Base-by-base conservation (phyloP, 768 basidiomycete genomes). In the Mycena polygramma region DNA sequence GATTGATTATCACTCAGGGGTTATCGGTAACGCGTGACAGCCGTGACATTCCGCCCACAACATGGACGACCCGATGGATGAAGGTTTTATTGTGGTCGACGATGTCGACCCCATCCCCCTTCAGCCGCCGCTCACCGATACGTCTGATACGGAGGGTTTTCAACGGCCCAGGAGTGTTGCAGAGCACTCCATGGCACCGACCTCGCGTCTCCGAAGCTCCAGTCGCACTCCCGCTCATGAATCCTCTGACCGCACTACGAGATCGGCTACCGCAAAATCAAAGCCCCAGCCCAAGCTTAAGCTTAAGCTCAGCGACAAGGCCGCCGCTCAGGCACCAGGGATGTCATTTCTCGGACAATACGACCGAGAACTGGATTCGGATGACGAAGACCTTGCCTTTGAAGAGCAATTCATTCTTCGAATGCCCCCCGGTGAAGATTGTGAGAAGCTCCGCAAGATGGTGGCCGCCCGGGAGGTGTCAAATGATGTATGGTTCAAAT, bases 381-480 rank as follows among this genome's bases (percentile, higher is more conserved):
- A 98, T 75, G 95, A 96, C 54, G 96, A 98, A 67, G 97, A 98
- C 66, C 80, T 99, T 67, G 91, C 92, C 19, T 98, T 99, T 74
- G 98, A 99, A 81, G 98, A 99, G 81, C 97, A 98, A 76, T 99
- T 99, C 77, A 91, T 99, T 63, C 83, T 99, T 39, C 82, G 97
- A 36, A 90, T 99, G 86, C 95, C 94, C 0, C 89, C 92, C 11
- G 94, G 94, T 2, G 92, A 93, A 70, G 94, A 95, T 73, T 89
- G 90, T 66, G 92, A 95, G 46, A 90, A 85, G 75, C 76, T 97
- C 69, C 88, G 89, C 79, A 94, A 95, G 83, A 92, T 94, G 88
- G 90, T 96, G 41, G 87, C 90, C 60, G 82, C 90, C 58, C 87
- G 95, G 70, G 95, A 97, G 77, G 84, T 95, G 8, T 77, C 88